A percentile compares a stretch with the other conserved stretches of the same genome.
Evolutionary conservation across 2,329 filamentous ascomycete genomes (phyloP).

Genomic region (Diaporthe longicolla): DNA sequence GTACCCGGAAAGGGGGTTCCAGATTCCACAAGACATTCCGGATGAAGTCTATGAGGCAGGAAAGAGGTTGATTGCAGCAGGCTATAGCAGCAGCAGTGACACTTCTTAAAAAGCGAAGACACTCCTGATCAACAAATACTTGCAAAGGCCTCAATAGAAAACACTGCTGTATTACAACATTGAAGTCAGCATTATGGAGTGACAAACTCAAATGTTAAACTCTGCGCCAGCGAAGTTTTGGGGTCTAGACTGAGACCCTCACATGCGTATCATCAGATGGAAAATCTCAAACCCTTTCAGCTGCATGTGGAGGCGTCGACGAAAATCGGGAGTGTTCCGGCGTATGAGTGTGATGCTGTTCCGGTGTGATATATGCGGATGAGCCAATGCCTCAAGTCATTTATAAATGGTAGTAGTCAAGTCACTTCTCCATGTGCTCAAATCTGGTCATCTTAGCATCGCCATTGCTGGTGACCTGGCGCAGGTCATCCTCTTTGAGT

Average conservation of each 20-base stretch:
- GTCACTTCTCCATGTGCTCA: slow-evolving; percentile 12
- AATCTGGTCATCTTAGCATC: slow-evolving; percentile 16
- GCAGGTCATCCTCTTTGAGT: slow-evolving; percentile 45
- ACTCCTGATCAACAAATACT: background rate
- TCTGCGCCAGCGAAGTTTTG: background rate
- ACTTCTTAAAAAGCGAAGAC: background rate
- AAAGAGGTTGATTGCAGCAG: background rate
- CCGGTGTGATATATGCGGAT: background rate
- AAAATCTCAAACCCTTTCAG: background rate
- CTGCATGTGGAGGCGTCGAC: background rate
- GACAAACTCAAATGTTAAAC: background rate
- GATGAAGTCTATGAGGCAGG: slow-evolving; percentile 6
- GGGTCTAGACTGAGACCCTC: background rate
- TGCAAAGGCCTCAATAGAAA: background rate
- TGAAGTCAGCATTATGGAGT: background rate
- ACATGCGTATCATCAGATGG: background rate
- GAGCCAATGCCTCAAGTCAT: no score
- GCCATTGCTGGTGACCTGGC: slow-evolving; percentile 31
- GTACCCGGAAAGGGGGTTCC: slow-evolving; percentile 2
- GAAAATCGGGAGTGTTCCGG: background rate
- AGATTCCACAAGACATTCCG: background rate
- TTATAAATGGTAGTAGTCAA: background rate
- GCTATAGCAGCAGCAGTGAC: background rate
- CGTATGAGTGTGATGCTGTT: no score
- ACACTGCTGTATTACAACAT: no score